A percentile compares a stretch with the other conserved stretches of the same genome.
phyloP scores from a whole-genome alignment of 2,329 filamentous ascomycete genomes.

The Arthrobotrys musiformis region DNA sequence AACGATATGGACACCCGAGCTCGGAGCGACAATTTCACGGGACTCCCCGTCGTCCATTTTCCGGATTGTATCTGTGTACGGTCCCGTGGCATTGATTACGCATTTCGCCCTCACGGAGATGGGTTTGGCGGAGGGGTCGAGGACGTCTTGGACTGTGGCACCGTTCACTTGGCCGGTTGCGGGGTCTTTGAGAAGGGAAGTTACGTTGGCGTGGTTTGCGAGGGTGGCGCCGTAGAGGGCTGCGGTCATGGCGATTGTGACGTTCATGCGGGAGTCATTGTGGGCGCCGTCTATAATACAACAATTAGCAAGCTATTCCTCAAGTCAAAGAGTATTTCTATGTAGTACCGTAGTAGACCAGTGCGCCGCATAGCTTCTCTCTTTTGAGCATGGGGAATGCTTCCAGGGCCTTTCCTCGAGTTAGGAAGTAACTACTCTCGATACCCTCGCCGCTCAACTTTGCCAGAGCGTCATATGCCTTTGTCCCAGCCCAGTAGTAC shows the following conservation, averaged over 20 bases:
- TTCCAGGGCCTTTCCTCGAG: slow-evolving; percentile 84
- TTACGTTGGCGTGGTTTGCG: slow-evolving; percentile 85
- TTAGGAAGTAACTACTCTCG: slow-evolving; percentile 88
- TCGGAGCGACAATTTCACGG: slow-evolving; percentile 83
- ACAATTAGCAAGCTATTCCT: slow-evolving; percentile 58
- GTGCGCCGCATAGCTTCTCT: slow-evolving; percentile 78
- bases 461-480: slow-evolving; percentile 85
- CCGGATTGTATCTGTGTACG: slow-evolving; percentile 85
- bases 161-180: slow-evolving; percentile 76
- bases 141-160: slow-evolving; percentile 76
- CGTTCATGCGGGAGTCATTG: slow-evolving; percentile 93
- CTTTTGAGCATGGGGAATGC: slow-evolving; percentile 89
- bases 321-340: not conserved
- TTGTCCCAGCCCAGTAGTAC: slow-evolving; percentile 81
- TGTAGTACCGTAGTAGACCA: slow-evolving; percentile 81
- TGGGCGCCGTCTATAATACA: slow-evolving; percentile 76
- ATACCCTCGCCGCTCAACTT: slow-evolving; percentile 78
- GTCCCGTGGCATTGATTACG: slow-evolving; percentile 87
- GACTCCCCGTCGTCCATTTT: slow-evolving; percentile 81
- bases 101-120: slow-evolving; percentile 71
- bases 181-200: slow-evolving; percentile 77
- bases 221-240: slow-evolving; percentile 86
- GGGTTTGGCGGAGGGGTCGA: slow-evolving; percentile 68
- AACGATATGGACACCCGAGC: slow-evolving; percentile 85
- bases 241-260: slow-evolving; percentile 86